Evolutionary conservation across 805 yeast genomes (phyloP).

Genomic region (Candida boleticola): DNA sequence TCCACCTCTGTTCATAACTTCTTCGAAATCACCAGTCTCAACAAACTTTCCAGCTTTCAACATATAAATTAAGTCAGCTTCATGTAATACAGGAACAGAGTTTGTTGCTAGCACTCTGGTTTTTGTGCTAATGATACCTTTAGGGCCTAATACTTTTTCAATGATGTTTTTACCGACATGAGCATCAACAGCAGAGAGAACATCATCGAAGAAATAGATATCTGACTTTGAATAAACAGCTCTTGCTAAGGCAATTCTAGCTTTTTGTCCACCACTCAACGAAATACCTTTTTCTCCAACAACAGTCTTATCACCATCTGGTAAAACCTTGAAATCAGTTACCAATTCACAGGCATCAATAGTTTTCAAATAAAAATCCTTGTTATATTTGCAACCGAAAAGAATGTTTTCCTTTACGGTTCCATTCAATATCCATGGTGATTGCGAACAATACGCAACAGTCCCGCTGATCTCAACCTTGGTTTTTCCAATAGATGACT

Average conservation of each 20-base stretch:
- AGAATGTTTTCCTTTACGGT: conserved; percentile 39
- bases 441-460: conserved; percentile 40
- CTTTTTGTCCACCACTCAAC: conserved; percentile 43
- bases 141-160: conserved; percentile 27
- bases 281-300: conserved; percentile 47
- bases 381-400: conserved; percentile 34
- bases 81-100: conserved; percentile 33
- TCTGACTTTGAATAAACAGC: conserved; percentile 43
- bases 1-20: conserved; percentile 40
- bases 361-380: conserved; percentile 28
- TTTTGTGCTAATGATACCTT: conserved; percentile 32
- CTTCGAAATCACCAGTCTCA: conserved; percentile 49
- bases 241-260: conserved; percentile 39
- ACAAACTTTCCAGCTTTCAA: conserved; percentile 26
- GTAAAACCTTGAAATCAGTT: conserved; percentile 32
- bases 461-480: conserved; percentile 25
- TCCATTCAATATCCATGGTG: conserved; percentile 41
- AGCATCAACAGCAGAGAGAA: conserved; percentile 43
- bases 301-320: conserved; percentile 41
- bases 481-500: conserved; percentile 16
- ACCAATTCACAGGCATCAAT: conserved; percentile 37
- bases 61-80: conserved; percentile 32
- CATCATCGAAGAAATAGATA: conserved; percentile 38
- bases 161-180: conserved; percentile 39
- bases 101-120: conserved; percentile 40